Evolutionary conservation across 768 basidiomycete genomes (phyloP), one percentile per base, ranked within the genome.

Genomic region (Lentinula lateritia): DNA sequence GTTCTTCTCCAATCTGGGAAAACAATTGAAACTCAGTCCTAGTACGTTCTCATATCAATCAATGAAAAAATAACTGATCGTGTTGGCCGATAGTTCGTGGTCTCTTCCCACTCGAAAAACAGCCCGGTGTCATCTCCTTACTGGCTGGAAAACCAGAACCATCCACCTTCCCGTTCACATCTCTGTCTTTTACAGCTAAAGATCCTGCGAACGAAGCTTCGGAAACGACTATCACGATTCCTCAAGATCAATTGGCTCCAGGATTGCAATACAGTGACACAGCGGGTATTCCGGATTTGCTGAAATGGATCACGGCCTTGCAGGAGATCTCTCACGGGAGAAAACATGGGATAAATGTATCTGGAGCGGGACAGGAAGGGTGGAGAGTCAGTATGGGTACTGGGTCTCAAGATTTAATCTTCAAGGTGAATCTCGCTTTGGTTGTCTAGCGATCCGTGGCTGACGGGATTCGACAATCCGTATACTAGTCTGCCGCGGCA

Each of bases 81-180:
- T 28, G 28, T 28, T 28, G 2, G 28, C 28, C 28, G 28, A 64
- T 55, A 90, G 87, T 90, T 61, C 79, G 87, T 64, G 72, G 85
- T 13, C 80, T 96, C n/a, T 81, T 85, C 61, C 92, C 87, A 0
- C 79, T 95, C 32, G 96, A 98, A 52, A 60, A 60, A 50, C 43
- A 34, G n/a, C 58, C 58, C 1, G 45, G 45, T 15, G 58, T 59
- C 18, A 86, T 95, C 60, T 92, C 89, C 3, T 72, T 95, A 36
- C 83, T 95, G 6, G 95, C 94, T 0, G 96, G 96, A 32, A 94
- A 95, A 72, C 96, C 96, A 6, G 95, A 96, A 68, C 81, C 87
- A 7, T 77, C 80, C n/a, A 90, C 92, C 18, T 98, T 98, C 76
- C 96, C 96, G 1, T 92, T 98, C 76, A 86, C 87, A 2, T 86